Evolutionary conservation across 805 yeast genomes (phyloP), one percentile per base, ranked within the genome.

Genomic region (Sugiyamaella smithiae): DNA sequence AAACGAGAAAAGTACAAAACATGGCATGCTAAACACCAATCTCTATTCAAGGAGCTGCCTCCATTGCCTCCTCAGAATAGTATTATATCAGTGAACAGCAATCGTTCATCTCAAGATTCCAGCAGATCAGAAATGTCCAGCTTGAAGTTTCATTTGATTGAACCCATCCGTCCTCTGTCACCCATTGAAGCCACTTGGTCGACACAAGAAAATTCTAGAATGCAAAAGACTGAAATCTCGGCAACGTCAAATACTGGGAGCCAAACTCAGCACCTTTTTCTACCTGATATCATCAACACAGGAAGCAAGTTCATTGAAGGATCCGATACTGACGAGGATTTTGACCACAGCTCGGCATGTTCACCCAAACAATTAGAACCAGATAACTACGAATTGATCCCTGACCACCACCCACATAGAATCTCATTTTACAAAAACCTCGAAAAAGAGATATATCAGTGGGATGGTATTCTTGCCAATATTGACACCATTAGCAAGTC

Each of bases 391-490:
- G n/a, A n/a, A n/a, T n/a, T 4, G 33, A 6, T 16, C 4, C 7
- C 33, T 4, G 33, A 29, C 8, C 14, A n/a, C 7, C 33, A 6
- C 14, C 4, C 4, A 7, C 33, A 29, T n/a, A 3, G 33, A 6
- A 19, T 5, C 12, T 35, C 38, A 4, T 19, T 16, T 19, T 35
- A 35, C 16, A 35, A 20, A 35, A 19, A 12, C 3, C 7, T 35
- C 16, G 38, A 35, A 12, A 19, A 35, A 4, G 38, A 32, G 6
- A 16, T 32, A 11, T 51, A 51, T 29, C 49, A 51, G 12, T 51
- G 55, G 55, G 52, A 51, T 20, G 45, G 45, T 25, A 48, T 49
- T 24, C 32, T 9, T 6, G 38, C 52, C 12, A 51, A 47, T 33
- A 33, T 49, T 14, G 48, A 41, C 20, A 40, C 17, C n/a, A 40